Evolutionary conservation across 257 asterid genomes (phyloP), one percentile per base, ranked within the genome.

Genomic region (Osmanthus fragrans): DNA sequence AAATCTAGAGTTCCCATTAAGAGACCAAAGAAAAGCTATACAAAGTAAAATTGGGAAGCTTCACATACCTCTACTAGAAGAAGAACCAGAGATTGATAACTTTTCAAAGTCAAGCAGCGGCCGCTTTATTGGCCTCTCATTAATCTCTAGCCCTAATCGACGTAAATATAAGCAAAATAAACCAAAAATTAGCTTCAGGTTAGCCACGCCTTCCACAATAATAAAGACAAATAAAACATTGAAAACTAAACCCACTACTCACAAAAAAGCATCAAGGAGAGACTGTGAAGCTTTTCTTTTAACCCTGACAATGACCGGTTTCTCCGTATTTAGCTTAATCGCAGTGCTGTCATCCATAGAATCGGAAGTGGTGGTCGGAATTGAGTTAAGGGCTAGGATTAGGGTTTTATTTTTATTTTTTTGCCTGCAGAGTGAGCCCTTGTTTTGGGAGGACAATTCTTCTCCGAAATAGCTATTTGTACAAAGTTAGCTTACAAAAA

Each of bases 291-390:
- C 86, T 84, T 90, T 92, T 60, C 99, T 82, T 80, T 94, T 94
- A 83, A 94, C 95, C 93, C 99, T 88, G 76, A 92, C 96, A 21
- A 94, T 74, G n/a, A 94, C 95, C 2, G 91, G 95, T 87, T 85
- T 90, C 71, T 80, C 88, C 68, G 58, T 67, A 80, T 71, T 82
- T 64, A 77, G 33, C 47, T 82, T 86, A 80, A 69, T 27, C 45
- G 88, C 80, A 65, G 90, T 85, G 77, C 85, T 73, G 73, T 85
- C 82, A 5, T 72, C 80, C 25, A 45, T 34, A 19, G 79, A 88
- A 45, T 89, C 98, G 90, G 90, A 56, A 71, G 13, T 5, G 73
- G 71, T 72, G 79, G 40, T 25, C 15, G 40, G 73, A 39, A 45
- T 79, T 71, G 40, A 72, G 6, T 32, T 60, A 11, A 32, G 27